Conservation (phyloP, 139 green algal species). For the Closterium sp. region DNA sequence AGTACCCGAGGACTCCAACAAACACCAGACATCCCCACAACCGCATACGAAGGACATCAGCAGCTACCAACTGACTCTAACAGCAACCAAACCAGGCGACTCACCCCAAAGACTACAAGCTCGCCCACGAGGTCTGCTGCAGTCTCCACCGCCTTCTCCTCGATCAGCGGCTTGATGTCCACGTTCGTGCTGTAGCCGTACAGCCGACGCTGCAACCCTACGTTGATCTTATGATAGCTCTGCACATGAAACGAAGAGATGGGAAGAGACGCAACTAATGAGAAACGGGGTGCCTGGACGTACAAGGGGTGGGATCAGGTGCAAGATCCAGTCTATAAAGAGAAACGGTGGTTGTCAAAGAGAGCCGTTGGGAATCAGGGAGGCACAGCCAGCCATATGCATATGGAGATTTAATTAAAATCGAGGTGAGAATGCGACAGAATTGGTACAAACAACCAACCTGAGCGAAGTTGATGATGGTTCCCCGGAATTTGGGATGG, state of each 20-base stretch:
- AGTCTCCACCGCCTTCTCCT: slow-evolving; percentile 25
- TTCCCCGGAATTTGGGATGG: slow-evolving; percentile 7
- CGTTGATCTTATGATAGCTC: slow-evolving; percentile 36
- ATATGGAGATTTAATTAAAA: not conserved
- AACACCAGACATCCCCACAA: not conserved
- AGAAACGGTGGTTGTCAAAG: not conserved
- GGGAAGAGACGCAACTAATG: not conserved
- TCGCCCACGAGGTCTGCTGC: slow-evolving; percentile 32
- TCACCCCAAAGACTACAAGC: slow-evolving; percentile 29
- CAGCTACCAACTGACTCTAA: no score
- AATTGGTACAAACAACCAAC: not conserved
- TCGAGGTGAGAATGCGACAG: not conserved
- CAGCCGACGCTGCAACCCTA: slow-evolving; percentile 19
- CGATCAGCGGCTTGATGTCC: slow-evolving; percentile 35
- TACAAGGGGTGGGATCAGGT: not conserved
- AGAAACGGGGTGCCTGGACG: no score
- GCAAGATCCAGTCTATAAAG: not conserved
- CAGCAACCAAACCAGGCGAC: not conserved
- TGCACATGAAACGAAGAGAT: not conserved
- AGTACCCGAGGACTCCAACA: not conserved
- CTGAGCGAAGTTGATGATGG: slow-evolving; percentile 11
- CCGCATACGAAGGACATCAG: not conserved
- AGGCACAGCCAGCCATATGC: not conserved
- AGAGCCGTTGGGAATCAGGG: not conserved
- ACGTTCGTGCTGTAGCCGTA: slow-evolving; percentile 19